These are phyloP conservation scores for Fermentozyma sake DNA, from an alignment of 1,139 yeast genomes.

Conservation along the genomic window DNA sequence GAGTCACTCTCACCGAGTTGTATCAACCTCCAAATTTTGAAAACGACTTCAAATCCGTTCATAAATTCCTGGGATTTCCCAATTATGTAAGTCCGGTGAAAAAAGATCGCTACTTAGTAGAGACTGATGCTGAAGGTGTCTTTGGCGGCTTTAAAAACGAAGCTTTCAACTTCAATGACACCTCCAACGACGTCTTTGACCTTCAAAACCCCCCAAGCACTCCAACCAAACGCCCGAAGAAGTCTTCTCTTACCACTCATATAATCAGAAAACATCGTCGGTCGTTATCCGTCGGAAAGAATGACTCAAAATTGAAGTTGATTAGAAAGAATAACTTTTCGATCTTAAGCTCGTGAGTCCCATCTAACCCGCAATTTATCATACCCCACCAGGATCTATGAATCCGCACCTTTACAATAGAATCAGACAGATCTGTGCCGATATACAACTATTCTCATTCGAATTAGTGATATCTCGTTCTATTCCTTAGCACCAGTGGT, in stretches of 20 bases:
- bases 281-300: conserved; percentile 38
- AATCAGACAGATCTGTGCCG: too few relatives aligned
- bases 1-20: conserved; percentile 15
- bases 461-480: too few relatives aligned
- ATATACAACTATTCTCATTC: too few relatives aligned
- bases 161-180: too few relatives aligned
- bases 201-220: too few relatives aligned
- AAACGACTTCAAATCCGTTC: conserved; percentile 32
- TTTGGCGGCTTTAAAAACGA: too few relatives aligned
- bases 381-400: too few relatives aligned
- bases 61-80: conserved; percentile 31
- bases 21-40: conserved; percentile 30
- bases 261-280: conserved; percentile 26
- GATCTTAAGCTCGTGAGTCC: too few relatives aligned
- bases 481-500: too few relatives aligned
- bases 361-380: too few relatives aligned
- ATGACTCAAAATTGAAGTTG: conserved; percentile 31
- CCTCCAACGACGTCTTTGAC: too few relatives aligned
- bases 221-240: conserved; percentile 10
- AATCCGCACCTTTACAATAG: too few relatives aligned
- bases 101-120: conserved; percentile 22
- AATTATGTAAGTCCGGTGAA: conserved; percentile 34
- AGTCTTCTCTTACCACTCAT: conserved; percentile 4
- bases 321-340: conserved; percentile 29
- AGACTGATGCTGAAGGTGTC: conserved; percentile 26